These are phyloP conservation scores for Nemania sp. DNA, from an alignment of 2,329 filamentous ascomycete species.

Conservation along the genomic window DNA sequence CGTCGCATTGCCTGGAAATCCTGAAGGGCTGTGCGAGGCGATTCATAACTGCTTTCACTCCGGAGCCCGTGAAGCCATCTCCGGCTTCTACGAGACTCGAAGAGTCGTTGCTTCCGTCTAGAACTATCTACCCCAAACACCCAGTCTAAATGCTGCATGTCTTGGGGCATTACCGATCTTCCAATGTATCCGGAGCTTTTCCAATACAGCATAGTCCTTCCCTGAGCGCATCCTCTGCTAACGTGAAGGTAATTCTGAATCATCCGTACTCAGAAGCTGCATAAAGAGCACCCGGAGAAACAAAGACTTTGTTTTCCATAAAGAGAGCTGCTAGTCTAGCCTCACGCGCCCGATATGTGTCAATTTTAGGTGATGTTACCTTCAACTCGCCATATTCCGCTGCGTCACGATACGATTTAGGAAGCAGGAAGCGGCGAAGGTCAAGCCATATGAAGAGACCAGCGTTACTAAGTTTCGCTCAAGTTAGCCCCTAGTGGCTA, in stretches of 20 bases:
- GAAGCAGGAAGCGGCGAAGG: neutral
- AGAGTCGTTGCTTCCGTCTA: conserved; percentile 28
- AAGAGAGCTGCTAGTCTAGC: neutral
- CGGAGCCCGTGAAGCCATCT: conserved; percentile 66
- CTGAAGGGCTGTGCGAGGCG: conserved; percentile 55
- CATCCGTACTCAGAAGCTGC: neutral
- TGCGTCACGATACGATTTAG: too few relatives aligned
- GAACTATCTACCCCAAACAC: conserved; percentile 48
- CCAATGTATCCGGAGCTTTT: too few relatives aligned
- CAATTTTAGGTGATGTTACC: too few relatives aligned
- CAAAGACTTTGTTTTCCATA: neutral
- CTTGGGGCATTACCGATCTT: too few relatives aligned
- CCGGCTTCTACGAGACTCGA: conserved; percentile 45
- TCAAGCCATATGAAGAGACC: neutral
- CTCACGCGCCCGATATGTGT: neutral
- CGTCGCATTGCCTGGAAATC: conserved; percentile 60
- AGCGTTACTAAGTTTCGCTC: neutral
- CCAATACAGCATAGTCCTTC: neutral
- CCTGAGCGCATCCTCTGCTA: neutral
- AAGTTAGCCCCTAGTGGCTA: neutral
- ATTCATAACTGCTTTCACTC: conserved; percentile 56
- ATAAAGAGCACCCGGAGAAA: neutral
- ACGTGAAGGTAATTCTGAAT: neutral
- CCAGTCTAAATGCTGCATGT: too few relatives aligned
- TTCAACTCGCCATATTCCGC: too few relatives aligned